A percentile compares a stretch with the other conserved stretches of the same genome.
These are phyloP conservation scores for Amanita pallidorosea DNA, from an alignment of 768 basidiomycete species.

Conservation along the genomic window DNA sequence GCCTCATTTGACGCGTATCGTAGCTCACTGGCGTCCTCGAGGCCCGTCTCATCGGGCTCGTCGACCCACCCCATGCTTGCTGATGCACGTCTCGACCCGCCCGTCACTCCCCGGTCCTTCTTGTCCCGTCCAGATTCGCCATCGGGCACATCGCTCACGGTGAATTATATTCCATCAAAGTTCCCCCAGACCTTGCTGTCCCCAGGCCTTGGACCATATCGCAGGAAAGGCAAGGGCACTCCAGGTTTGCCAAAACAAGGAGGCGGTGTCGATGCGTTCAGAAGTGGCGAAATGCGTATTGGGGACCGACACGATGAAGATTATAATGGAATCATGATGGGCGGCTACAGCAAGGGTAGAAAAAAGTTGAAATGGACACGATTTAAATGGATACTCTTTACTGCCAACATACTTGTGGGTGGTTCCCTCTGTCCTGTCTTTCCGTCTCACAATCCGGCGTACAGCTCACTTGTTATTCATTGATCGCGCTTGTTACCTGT, in stretches of 20 bases:
- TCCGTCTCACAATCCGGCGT: neutral
- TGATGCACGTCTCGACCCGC: neutral
- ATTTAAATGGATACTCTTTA: constrained; percentile 77
- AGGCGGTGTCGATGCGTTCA: constrained; percentile 5
- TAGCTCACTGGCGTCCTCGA: neutral
- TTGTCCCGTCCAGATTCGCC: neutral
- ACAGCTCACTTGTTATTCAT: constrained; percentile 45
- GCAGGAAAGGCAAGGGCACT: neutral
- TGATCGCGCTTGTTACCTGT: constrained; percentile 49
- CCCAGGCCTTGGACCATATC: neutral
- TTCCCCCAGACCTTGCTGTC: neutral
- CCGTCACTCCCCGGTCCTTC: neutral
- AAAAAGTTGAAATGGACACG: constrained; percentile 58
- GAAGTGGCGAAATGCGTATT: constrained; percentile 1
- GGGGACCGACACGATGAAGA: neutral
- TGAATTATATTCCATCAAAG: constrained; percentile 6
- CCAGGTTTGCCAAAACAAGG: neutral
- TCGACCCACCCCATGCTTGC: constrained; percentile 4
- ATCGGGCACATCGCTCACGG: neutral
- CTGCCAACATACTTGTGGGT: constrained; percentile 44
- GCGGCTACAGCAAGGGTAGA: neutral
- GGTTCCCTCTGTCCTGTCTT: constrained; percentile 1
- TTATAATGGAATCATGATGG: constrained; percentile 12
- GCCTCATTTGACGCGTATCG: neutral
- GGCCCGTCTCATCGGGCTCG: neutral